phyloP scores from a whole-genome alignment of 805 yeast species.

The Wickerhamomyces bovis region DNA sequence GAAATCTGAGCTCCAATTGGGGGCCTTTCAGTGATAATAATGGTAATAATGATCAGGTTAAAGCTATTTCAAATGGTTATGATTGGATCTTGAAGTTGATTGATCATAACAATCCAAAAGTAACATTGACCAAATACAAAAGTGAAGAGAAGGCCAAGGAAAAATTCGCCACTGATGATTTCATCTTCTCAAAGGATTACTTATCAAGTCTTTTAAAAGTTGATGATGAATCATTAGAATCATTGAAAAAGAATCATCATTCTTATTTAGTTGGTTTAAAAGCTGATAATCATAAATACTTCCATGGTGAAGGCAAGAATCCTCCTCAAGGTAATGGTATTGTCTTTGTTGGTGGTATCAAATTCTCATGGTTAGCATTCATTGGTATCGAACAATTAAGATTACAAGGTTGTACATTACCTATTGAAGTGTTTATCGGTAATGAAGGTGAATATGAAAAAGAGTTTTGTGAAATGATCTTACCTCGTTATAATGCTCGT shows the following conservation, averaged over 20 bases:
- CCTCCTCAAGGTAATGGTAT: constrained; percentile 41
- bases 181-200: constrained; percentile 41
- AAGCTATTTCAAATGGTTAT: neutral
- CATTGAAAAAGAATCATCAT: constrained; percentile 34
- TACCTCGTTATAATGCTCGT: constrained; percentile 55
- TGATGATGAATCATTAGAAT: constrained; percentile 27
- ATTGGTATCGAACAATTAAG: constrained; percentile 57
- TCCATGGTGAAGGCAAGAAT: constrained; percentile 20
- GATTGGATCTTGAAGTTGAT: constrained; percentile 24
- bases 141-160: constrained; percentile 37
- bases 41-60: no score
- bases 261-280: constrained; percentile 28
- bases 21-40: neutral
- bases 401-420: constrained; percentile 53
- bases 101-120: constrained; percentile 29
- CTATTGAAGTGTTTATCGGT: constrained; percentile 70
- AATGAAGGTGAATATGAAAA: constrained; percentile 58
- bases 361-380: constrained; percentile 63
- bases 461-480: constrained; percentile 51
- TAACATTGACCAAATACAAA: constrained; percentile 36
- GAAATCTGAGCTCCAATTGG: neutral
- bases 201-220: constrained; percentile 38
- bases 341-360: constrained; percentile 72
- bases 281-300: constrained; percentile 31
- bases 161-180: constrained; percentile 34